phyloP scores from a whole-genome alignment of 2,329 filamentous ascomycete genomes.

The Fusarium bulbicola region DNA sequence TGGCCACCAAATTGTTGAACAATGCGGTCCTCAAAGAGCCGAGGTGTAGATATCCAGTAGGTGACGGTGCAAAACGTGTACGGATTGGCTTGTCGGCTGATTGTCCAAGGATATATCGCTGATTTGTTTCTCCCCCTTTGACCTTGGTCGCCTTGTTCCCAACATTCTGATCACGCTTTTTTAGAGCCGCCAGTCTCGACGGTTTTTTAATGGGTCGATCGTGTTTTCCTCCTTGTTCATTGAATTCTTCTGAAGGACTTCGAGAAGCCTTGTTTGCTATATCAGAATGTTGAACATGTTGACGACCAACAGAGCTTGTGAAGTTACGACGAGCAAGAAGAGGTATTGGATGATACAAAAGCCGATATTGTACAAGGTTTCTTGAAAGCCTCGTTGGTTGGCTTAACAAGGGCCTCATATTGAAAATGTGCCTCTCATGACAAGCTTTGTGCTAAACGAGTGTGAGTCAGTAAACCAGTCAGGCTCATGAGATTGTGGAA shows the following conservation, averaged over 20 bases:
- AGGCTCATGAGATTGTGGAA: conserved; percentile 21
- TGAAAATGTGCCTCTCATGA: conserved; percentile 30
- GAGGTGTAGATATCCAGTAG: conserved; percentile 91
- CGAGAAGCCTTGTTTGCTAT: not conserved
- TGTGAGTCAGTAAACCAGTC: conserved; percentile 16
- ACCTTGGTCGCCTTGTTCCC: not conserved
- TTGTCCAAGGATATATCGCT: conserved; percentile 48
- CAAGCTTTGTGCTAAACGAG: conserved; percentile 8
- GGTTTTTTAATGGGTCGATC: not conserved
- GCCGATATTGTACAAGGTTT: not conserved
- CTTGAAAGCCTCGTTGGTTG: conserved; percentile 25
- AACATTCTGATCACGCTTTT: conserved; percentile 22
- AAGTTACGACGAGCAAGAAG: conserved; percentile 17
- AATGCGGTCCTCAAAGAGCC: conserved; percentile 91
- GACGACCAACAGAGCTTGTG: conserved; percentile 14
- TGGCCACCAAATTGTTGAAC: conserved; percentile 95
- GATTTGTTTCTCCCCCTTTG: not conserved
- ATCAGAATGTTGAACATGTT: conserved; percentile 11
- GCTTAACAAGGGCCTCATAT: conserved; percentile 33
- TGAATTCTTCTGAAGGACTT: not conserved
- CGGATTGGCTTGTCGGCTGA: conserved; percentile 63
- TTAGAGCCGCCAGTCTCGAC: conserved; percentile 39
- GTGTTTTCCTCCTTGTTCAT: not conserved
- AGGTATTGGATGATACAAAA: not conserved
- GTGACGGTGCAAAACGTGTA: conserved; percentile 91